Percentiles rank a stretch among this genome's conserved stretches.
These are phyloP conservation scores for Aspergillus kassunensis DNA, from an alignment of 495 filamentous ascomycete genomes.

Conservation along the genomic window DNA sequence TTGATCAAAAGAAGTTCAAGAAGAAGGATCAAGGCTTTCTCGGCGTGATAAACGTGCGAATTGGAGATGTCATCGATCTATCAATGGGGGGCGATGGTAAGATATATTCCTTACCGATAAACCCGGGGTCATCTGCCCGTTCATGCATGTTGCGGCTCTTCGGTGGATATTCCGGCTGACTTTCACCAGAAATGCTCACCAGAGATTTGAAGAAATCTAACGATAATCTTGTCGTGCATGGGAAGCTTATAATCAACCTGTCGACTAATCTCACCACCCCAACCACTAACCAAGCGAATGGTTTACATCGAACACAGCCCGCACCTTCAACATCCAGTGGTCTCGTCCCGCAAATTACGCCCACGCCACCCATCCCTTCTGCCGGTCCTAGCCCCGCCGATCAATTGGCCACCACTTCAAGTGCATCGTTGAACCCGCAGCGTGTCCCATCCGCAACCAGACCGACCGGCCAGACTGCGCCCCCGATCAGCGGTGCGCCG, in stretches of 20 bases:
- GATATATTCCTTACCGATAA: constrained; percentile 23
- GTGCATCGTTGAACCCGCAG: constrained; percentile 33
- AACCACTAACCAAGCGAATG: constrained; percentile 42
- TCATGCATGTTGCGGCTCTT: neutral
- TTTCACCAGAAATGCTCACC: constrained; percentile 82
- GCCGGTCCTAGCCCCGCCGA: constrained; percentile 32
- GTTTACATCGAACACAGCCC: constrained; percentile 33
- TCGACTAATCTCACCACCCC: constrained; percentile 77
- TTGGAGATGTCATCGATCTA: constrained; percentile 89
- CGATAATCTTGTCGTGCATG: constrained; percentile 95
- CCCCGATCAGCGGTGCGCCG: constrained; percentile 30
- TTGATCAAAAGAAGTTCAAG: constrained; percentile 99
- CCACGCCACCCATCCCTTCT: constrained; percentile 26
- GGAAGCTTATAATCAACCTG: constrained; percentile 92
- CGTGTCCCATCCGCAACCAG: constrained; percentile 36
- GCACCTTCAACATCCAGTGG: constrained; percentile 39
- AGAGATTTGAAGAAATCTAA: constrained; percentile 96
- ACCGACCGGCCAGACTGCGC: constrained; percentile 26
- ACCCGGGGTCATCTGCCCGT: neutral
- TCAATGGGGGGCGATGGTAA: constrained; percentile 86
- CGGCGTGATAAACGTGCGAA: constrained; percentile 93
- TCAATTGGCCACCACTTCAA: constrained; percentile 28
- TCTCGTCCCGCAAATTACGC: constrained; percentile 36
- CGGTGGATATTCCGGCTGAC: neutral
- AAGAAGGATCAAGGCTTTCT: constrained; percentile 99